These are phyloP conservation scores for Pestalotiopsis sp. DNA, from an alignment of 2,329 filamentous ascomycete species.

Conservation along the genomic window DNA sequence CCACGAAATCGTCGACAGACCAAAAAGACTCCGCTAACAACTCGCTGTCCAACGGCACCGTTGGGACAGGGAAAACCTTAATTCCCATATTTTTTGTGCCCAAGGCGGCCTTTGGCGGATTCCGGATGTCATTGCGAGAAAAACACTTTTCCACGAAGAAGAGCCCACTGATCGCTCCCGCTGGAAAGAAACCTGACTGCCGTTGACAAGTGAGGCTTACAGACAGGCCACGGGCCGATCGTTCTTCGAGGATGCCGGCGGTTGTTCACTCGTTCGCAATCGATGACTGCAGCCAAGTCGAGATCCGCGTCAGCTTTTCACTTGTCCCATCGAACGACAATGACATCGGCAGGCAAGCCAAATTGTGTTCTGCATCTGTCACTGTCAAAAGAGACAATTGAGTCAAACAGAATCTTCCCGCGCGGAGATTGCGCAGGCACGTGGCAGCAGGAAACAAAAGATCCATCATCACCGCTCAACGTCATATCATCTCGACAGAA, in stretches of 20 bases:
- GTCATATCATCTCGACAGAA: background rate
- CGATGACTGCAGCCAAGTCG: conserved; percentile 3
- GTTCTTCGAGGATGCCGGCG: background rate
- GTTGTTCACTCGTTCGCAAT: background rate
- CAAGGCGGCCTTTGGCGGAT: background rate
- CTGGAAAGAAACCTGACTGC: background rate
- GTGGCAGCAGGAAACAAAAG: background rate
- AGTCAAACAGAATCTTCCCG: background rate
- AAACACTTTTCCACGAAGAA: background rate
- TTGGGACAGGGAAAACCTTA: background rate
- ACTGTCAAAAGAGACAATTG: background rate
- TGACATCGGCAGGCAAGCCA: background rate
- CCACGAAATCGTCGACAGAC: background rate
- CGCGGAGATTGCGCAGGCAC: background rate
- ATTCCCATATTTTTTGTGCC: background rate
- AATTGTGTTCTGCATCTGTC: background rate
- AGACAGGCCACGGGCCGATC: background rate
- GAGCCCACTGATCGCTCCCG: background rate
- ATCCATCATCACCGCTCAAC: background rate
- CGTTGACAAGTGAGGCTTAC: background rate
- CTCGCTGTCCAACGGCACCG: background rate
- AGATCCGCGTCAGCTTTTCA: background rate
- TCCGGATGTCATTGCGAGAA: background rate
- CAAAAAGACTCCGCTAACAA: background rate
- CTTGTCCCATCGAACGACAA: background rate